Conservation (phyloP, 768 basidiomycete genomes). For the Mycena galopus region DNA sequence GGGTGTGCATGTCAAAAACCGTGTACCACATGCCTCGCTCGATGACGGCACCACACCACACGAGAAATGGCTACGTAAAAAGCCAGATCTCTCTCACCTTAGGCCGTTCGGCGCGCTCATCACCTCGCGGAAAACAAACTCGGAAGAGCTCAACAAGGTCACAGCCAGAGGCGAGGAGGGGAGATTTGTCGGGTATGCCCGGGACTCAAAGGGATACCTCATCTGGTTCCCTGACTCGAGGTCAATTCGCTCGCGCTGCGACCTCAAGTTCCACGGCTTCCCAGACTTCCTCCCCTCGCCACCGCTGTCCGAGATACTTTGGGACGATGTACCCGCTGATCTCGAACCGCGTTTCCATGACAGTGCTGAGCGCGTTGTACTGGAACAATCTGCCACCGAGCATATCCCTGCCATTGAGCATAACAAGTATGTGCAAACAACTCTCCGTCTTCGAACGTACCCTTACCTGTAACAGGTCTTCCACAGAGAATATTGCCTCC, state of each 20-base stretch:
- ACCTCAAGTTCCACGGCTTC: slow-evolving; percentile 31
- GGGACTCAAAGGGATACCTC: slow-evolving; percentile 37
- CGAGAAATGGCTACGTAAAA: slow-evolving; percentile 16
- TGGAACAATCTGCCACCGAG: slow-evolving; percentile 20
- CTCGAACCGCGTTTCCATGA: slow-evolving; percentile 17
- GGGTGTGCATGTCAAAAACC: slow-evolving; percentile 26
- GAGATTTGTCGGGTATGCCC: slow-evolving; percentile 33
- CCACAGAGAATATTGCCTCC: background rate
- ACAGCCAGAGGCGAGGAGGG: slow-evolving; percentile 23
- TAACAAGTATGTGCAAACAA: slow-evolving; percentile 8
- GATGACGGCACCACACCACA: background rate
- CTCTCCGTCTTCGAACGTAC: background rate
- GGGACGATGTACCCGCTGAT: slow-evolving; percentile 30
- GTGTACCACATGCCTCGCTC: no score
- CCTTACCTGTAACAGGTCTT: slow-evolving; percentile 24
- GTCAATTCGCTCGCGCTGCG: no score
- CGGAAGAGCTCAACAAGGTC: slow-evolving; percentile 11
- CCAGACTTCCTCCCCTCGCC: slow-evolving; percentile 25
- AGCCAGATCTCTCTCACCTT: slow-evolving; percentile 38
- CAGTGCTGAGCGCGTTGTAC: background rate
- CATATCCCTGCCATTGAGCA: slow-evolving; percentile 22
- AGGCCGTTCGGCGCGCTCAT: slow-evolving; percentile 42
- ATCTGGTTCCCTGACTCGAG: slow-evolving; percentile 34
- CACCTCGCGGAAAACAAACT: slow-evolving; percentile 26
- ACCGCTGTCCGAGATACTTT: slow-evolving; percentile 23